These are phyloP conservation scores for Scedosporium minutisporum DNA, from an alignment of 2,329 filamentous ascomycete genomes.

Conservation along the genomic window DNA sequence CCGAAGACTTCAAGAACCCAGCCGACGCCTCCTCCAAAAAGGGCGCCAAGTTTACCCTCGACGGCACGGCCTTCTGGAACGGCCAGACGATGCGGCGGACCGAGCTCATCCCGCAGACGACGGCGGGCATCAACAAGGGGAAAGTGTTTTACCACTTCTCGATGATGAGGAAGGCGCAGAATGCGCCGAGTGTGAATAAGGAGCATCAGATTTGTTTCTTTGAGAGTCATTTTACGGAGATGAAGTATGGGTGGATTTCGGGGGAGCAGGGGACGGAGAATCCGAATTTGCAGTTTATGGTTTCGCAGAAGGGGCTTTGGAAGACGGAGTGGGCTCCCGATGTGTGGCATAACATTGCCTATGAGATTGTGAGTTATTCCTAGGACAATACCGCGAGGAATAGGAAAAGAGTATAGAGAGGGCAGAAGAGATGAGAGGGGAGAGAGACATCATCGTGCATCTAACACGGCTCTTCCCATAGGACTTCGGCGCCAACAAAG, in stretches of 20 bases:
- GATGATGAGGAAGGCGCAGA: constrained; percentile 47
- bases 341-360: constrained; percentile 68
- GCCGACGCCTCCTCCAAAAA: constrained; percentile 50
- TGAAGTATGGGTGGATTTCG: constrained; percentile 57
- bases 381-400: background rate
- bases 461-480: background rate
- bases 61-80: constrained; percentile 58
- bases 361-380: constrained; percentile 43
- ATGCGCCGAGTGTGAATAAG: constrained; percentile 49
- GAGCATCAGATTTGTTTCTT: constrained; percentile 59
- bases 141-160: constrained; percentile 66
- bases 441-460: too few species aligned
- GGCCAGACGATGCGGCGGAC: constrained; percentile 63
- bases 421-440: background rate
- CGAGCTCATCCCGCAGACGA: constrained; percentile 64
- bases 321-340: constrained; percentile 48
- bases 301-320: constrained; percentile 52
- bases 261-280: constrained; percentile 35
- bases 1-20: constrained; percentile 53
- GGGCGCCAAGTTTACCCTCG: constrained; percentile 60
- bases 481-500: constrained; percentile 52
- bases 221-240: constrained; percentile 65
- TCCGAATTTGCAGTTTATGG: constrained; percentile 54
- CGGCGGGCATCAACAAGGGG: constrained; percentile 52
- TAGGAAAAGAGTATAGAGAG: background rate